Evolutionary conservation across 225 moss, liverwort and hornwort species (phyloP).

Genomic region (Ulota crispa): DNA sequence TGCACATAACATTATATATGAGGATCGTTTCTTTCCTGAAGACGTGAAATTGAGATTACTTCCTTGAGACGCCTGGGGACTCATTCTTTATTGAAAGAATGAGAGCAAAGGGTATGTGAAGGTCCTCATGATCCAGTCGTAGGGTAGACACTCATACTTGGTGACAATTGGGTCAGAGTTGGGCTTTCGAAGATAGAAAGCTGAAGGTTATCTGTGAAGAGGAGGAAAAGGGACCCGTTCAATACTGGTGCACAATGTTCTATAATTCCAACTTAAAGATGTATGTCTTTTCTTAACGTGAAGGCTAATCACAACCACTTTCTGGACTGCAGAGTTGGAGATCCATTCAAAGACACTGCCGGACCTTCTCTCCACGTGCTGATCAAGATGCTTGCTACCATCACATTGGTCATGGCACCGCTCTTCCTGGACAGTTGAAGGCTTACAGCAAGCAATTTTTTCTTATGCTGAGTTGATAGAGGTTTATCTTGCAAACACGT

Average conservation of each 20-base stretch:
- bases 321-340: slow-evolving; percentile 72
- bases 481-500: slow-evolving; percentile 27
- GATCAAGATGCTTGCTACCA: slow-evolving; percentile 97
- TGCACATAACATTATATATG: not conserved
- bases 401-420: slow-evolving; percentile 98
- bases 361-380: slow-evolving; percentile 97
- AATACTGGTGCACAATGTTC: too few relatives aligned
- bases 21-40: too few relatives aligned
- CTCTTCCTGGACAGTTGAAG: slow-evolving; percentile 80
- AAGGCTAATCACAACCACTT: slow-evolving; percentile 1
- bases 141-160: too few relatives aligned
- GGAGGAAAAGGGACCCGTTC: too few relatives aligned
- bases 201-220: too few relatives aligned
- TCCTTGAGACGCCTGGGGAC: too few relatives aligned
- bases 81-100: too few relatives aligned
- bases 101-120: too few relatives aligned
- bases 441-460: slow-evolving; percentile 21
- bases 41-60: too few relatives aligned
- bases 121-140: too few relatives aligned
- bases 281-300: not conserved
- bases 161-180: too few relatives aligned
- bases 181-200: too few relatives aligned
- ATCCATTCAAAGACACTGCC: slow-evolving; percentile 97
- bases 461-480: slow-evolving; percentile 32
- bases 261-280: not conserved